These are phyloP conservation scores for Lepidium didymum DNA, from an alignment of 345 rosid species.

Conservation along the genomic window DNA sequence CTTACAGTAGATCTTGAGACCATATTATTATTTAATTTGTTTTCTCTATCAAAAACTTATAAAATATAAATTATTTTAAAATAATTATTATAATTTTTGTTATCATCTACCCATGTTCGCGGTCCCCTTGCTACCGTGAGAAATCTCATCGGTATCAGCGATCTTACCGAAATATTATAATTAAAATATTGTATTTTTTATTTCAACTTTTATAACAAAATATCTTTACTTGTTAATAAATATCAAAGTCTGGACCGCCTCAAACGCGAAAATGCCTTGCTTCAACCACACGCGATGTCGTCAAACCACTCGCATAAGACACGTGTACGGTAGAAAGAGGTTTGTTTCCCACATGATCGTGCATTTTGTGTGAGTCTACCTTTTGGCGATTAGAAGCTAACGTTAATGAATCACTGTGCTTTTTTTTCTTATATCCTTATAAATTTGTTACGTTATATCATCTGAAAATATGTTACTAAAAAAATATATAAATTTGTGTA, in stretches of 20 bases:
- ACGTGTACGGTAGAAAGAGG: slow-evolving; percentile 3
- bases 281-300: slow-evolving; percentile 12
- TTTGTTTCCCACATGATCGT: no score
- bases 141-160: slow-evolving; percentile 41
- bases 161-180: neutral
- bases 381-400: no score
- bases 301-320: neutral
- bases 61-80: neutral
- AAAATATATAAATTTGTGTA: no score
- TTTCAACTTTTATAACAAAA: neutral
- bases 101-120: slow-evolving; percentile 34
- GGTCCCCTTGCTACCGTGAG: slow-evolving; percentile 50
- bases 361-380: no score
- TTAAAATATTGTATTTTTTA: no score
- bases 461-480: no score
- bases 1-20: slow-evolving; percentile 16
- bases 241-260: slow-evolving; percentile 26
- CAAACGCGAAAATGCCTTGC: slow-evolving; percentile 20
- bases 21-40: slow-evolving; percentile 2
- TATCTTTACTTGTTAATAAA: neutral
- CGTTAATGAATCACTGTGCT: no score
- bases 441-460: no score
- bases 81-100: neutral
- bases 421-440: no score
- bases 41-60: neutral